Evolutionary conservation across 2,329 filamentous ascomycete genomes (phyloP), one percentile per base, ranked within the genome.

Genomic region (Trichophyton rubrum): DNA sequence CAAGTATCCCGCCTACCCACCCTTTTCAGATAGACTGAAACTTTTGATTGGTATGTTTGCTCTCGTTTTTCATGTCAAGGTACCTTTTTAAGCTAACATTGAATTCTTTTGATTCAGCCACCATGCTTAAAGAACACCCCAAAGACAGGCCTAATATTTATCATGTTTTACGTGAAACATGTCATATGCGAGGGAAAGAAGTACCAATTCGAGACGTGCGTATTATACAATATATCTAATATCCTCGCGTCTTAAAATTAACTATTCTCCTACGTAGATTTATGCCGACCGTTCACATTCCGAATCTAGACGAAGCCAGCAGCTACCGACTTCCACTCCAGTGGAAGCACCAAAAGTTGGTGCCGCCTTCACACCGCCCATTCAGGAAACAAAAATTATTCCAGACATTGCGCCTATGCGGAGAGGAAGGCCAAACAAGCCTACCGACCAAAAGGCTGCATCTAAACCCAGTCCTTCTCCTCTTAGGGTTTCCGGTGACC

Each of bases 401-500:
- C 93, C 93, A 7, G 90, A 96, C 24, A 90, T 99, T 63, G 85
- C 88, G 41, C 93, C 92, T 0, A 97, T 97, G 93, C 84, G 93
- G 63, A 83, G 93, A 75, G 93, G 93, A 3, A 81, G 90, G 63
- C 88, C 90, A 3, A 79, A 80, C 3, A 80, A 79, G 67, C 67
- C 77, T 63, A 67, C 75, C 17, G 77, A 79, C 61, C 72, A 77
- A 67, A 67, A 73, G 64, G 74, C 71, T 72, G 76, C 73, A 67
- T 72, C 77, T 43, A 85, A 83, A 68, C 82, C 81, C 59, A 86
- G 77, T 67, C 81, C 85, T 6, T 90, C 88, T 3, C 87, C 89
- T 0, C 82, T 85, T 66, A 82, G 85, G 64, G 82, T 85, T 1
- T 80, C 81, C 27, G 85, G 82, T 55, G 93, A 99, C 72, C 93